Evolutionary conservation across 2,329 filamentous ascomycete genomes (phyloP), one percentile per base, ranked within the genome.

Genomic region (Trichoderma citrinoviride): DNA sequence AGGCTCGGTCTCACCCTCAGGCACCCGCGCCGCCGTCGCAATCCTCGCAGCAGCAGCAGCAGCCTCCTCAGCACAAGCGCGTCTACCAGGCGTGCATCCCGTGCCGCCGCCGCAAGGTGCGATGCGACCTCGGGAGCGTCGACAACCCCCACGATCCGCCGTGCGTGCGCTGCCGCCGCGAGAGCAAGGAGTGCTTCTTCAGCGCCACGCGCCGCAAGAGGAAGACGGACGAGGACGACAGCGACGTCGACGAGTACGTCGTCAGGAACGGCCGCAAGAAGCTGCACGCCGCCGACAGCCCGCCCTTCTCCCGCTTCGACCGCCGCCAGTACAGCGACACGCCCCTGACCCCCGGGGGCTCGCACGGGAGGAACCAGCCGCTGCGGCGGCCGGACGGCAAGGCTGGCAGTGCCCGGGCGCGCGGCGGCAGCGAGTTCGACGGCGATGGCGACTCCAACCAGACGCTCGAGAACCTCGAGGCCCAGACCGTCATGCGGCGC

Each of bases 181-280:
- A 99, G 81, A 92, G 90, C 80, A 98, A 98, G 77, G 90, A 97
- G 73, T 99, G 95, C 81, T 96, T 90, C 83, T 99, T 99, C 82
- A 96, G 93, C 68, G 92, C 93, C 21, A 98, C 93, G 37, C 86
- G 95, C 57, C 88, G 95, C 74, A 98, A 98, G 87, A 87, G 93
- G 75, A 96, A 95, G 83, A 84, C 84, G 54, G 86, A 83, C 70
- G 81, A 90, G 70, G 71, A 80, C 41, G 82, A 80, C 61, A 78
- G 77, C 64, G 79, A 82, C 65, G 80, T 81, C 65, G 85, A 87
- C 70, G 89, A 92, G 68, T 91, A 91, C 75, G 86, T 90, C 65
- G 75, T 90, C 37, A 86, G 90, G 70, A 92, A 91, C 76, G 90
- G 89, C 50, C 84, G 91, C 67, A 92, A 92, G 78, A 85, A 89